A percentile compares a stretch with the other conserved stretches of the same genome.
Conservation (phyloP, 2,329 filamentous ascomycete species). For the Reticulascus tulasneorum region DNA sequence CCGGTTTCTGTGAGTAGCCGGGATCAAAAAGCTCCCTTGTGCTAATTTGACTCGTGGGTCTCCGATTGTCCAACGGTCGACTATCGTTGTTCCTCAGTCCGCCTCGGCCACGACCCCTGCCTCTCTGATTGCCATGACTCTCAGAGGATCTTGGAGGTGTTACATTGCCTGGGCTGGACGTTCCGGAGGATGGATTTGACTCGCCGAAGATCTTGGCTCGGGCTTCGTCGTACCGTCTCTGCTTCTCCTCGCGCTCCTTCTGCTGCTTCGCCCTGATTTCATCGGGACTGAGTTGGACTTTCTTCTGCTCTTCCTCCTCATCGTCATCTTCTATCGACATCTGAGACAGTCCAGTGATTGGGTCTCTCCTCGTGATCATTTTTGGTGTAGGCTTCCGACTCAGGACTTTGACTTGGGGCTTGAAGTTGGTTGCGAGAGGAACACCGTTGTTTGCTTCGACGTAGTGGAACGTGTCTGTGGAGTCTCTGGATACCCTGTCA, state of each 20-base stretch:
- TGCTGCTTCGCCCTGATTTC: conserved; percentile 76
- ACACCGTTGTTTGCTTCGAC: conserved; percentile 61
- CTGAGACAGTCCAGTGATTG: conserved; percentile 42
- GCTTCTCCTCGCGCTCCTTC: conserved; percentile 81
- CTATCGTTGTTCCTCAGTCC: conserved; percentile 30
- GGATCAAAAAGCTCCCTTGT: conserved; percentile 73
- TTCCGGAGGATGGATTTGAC: conserved; percentile 48
- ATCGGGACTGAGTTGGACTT: conserved; percentile 64
- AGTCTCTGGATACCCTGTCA: conserved; percentile 51
- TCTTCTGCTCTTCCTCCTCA: conserved; percentile 62
- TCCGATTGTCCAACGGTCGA: conserved; percentile 25
- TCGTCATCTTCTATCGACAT: conserved; percentile 50
- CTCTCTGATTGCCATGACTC: conserved; percentile 30
- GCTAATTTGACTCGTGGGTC: conserved; percentile 20
- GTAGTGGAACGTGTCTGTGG: conserved; percentile 71
- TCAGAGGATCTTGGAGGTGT: conserved; percentile 51
- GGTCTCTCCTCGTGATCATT: conserved; percentile 55
- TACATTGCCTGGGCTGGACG: conserved; percentile 58
- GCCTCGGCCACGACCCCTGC: conserved; percentile 42
- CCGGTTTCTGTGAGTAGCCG: conserved; percentile 62
- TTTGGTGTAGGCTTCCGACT: conserved; percentile 71
- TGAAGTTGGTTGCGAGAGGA: conserved; percentile 67
- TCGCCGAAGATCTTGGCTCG: conserved; percentile 83
- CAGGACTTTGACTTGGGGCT: conserved; percentile 77
- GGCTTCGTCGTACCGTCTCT: conserved; percentile 83